Evolutionary conservation across 192 early-diverging fungal species (phyloP).

Genomic region (Pilaira anomala): DNA sequence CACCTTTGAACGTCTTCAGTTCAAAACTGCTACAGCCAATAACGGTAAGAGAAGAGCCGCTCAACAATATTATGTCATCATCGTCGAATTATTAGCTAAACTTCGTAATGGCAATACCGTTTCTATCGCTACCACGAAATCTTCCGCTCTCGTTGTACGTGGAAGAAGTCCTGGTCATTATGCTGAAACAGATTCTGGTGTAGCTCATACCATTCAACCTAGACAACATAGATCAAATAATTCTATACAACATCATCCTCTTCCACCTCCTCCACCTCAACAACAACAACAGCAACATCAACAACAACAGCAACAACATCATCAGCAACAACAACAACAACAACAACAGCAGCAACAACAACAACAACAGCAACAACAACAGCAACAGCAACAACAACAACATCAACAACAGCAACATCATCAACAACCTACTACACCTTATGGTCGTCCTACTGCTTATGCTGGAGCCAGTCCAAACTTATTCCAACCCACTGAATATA

Average conservation of each 20-base stretch:
- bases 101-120: slow-evolving; percentile 51
- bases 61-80: slow-evolving; percentile 85
- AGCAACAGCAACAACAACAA: slow-evolving; percentile 2
- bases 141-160: slow-evolving; percentile 77
- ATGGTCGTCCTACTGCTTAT: slow-evolving; percentile 21
- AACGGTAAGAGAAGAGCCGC: slow-evolving; percentile 84
- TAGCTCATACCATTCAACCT: slow-evolving; percentile 1
- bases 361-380: background rate
- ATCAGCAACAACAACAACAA: background rate
- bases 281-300: background rate
- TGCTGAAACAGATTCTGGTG: slow-evolving; percentile 43
- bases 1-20: slow-evolving; percentile 91
- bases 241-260: slow-evolving; percentile 1
- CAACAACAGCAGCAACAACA: background rate
- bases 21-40: slow-evolving; percentile 92
- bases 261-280: no score
- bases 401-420: background rate
- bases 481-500: slow-evolving; percentile 16
- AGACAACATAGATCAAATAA: background rate
- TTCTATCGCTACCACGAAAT: slow-evolving; percentile 64
- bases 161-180: slow-evolving; percentile 92
- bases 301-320: background rate
- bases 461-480: slow-evolving; percentile 3
- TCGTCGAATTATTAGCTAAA: slow-evolving; percentile 69
- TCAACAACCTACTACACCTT: background rate